Base-by-base conservation (phyloP, 1,139 yeast genomes). In the Candida sanyaensis region DNA sequence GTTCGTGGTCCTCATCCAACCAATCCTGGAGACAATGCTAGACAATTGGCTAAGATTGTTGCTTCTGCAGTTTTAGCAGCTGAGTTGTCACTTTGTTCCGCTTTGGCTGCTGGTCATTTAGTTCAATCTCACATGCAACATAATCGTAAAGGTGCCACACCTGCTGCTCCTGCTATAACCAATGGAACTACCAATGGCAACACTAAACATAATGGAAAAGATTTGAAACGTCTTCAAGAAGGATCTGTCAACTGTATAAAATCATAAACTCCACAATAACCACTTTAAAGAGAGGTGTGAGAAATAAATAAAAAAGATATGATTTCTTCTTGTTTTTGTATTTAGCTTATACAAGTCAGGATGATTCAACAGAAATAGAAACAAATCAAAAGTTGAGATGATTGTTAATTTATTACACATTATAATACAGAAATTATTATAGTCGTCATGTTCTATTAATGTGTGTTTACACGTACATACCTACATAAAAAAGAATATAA, bases 121-220 rank as follows among this genome's bases (percentile, higher is more conserved):
- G 99, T 95, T 42, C 96, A 91, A 75, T 88, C 96, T 55, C 99
- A 95, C 69, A 95, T 95, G 99, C 86, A 84, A 52, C 97, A 88
- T 65, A 95, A 95, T 75, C 86, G 98, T 68, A 78, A 82, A 50
- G 84, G 80, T 42, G 80, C 82, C 21, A 76, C 81, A 6, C 56
- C 68, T 21, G 52, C 67, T 9, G 58, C 76, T 5, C 53, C 53
- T 17, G 47, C 57, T 27, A 45, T 55, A 21, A 45, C 60, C 9
- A 50, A 51, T 36, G 54, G 50, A 5, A 47, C 54, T 26, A 44
- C 44, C 8, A 45, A 44, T 27, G 44, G 37, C 9, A 43, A 62
- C 45, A 58, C 38, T 27, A 24, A 39, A 37, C 27, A 26, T 31
- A 51, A 51, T 41, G 58, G 59, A 2, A 66, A 65, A 21, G 86